These are phyloP conservation scores for Syzygium aromaticum DNA, from an alignment of 345 rosid species.

Conservation along the genomic window DNA sequence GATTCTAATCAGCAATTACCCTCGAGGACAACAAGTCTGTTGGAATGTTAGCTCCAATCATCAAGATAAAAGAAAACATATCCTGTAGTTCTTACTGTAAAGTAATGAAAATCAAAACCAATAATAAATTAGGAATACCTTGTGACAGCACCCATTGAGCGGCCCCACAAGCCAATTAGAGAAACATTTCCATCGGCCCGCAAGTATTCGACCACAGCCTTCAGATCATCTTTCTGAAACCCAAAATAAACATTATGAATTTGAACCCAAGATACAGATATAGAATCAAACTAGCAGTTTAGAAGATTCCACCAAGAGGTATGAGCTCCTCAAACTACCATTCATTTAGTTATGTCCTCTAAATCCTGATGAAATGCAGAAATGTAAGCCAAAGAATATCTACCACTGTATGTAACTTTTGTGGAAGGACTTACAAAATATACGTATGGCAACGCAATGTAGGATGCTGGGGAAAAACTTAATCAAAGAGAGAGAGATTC, in stretches of 20 bases:
- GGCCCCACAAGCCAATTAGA: slow-evolving; percentile 44
- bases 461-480: neutral
- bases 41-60: neutral
- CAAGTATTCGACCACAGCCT: slow-evolving; percentile 34
- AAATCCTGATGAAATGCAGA: neutral
- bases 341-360: neutral
- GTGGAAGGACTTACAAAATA: neutral
- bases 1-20: neutral
- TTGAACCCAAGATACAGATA: neutral
- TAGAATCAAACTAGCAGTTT: neutral
- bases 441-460: neutral
- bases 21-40: neutral
- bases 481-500: neutral
- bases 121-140: slow-evolving; percentile 13
- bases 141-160: slow-evolving; percentile 49
- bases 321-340: neutral
- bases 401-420: neutral
- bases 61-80: neutral
- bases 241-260: neutral
- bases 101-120: neutral
- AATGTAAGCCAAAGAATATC: neutral
- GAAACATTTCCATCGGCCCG: slow-evolving; percentile 35
- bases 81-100: neutral
- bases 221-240: slow-evolving; percentile 38
- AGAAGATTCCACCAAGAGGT: neutral